Evolutionary conservation across 2,329 filamentous ascomycete genomes (phyloP), one percentile per base, ranked within the genome.

Genomic region (Talaromyces sp.): DNA sequence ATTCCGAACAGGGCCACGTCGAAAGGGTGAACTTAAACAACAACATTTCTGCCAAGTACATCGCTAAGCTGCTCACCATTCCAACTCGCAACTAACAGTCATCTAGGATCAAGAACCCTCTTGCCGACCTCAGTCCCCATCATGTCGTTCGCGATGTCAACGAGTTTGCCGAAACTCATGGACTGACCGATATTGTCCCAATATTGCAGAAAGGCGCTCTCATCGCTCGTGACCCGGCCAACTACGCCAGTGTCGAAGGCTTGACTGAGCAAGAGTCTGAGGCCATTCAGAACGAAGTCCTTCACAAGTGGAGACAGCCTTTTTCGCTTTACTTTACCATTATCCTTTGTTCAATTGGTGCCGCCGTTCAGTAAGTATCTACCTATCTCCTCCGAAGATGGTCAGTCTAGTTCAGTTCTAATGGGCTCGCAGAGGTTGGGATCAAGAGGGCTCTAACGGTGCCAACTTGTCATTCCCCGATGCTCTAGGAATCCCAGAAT

Each of bases 391-490:
- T n/a, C n/a, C n/a, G n/a, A n/a, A n/a, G n/a, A n/a, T n/a, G n/a
- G n/a, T n/a, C n/a, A n/a, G n/a, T n/a, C n/a, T n/a, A 7, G 33
- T 6, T 25, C 31, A 37, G 31, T 46, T 50, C 59, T 64, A 50
- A 62, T 56, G 6, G 15, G 8, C 17, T 8, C 28, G 35, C 28
- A 67, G 67, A 57, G 75, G 75, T 31, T 81, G 78, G 79, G 78
- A 80, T 69, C 79, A 81, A 64, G 80, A 78, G 10, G 79, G 78
- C n/a, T 75, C 75, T 21, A 81, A 81, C 60, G 80, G 79, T 4
- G 80, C 80, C 37, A 82, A 82, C 54, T 66, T 82, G 22, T 78
- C 73, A 3, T 82, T 80, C 63, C 79, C 80, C 3, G 65, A 67
- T 25, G 75, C 72, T 10, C 73, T 80, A 48, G 73, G 72, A 39